Evolutionary conservation across 106 monocot species (phyloP), one percentile per base, ranked within the genome.

Genomic region (Dendrobium catenatum): DNA sequence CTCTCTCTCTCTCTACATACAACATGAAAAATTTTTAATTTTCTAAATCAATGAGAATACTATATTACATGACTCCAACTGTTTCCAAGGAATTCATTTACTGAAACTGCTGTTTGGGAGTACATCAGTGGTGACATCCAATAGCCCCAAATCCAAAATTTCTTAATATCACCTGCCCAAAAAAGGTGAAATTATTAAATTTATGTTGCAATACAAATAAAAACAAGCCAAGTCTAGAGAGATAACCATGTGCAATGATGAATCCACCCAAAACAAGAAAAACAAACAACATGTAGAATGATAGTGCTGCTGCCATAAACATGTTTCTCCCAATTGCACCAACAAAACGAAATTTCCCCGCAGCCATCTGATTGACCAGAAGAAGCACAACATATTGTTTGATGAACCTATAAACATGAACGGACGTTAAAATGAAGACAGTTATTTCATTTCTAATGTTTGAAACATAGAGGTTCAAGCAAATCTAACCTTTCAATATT

Each of bases 71-170:
- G 61, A 41, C 67, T 73, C 91, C 91, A 91, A 46, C 81, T 91
- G 5, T 85, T 68, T 2, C 91, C 87, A 41, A 91, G 74, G 76
- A 89, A 87, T 75, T 91, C 91, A 78, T 91, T 91, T 17, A 82
- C 82, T 79, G 87, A 43, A 16, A 91, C 44, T 0, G 78, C 91
- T 59, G 83, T 87, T 79, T 89, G 87, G 20, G 86, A 48, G 76
- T 89, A 91, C 91, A 89, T 89, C 41, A 91, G 6, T 11, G 91
- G 91, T 29, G 91, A 91, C 29, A 83, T 61, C 91, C 91, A 91
- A 55, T 89, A 89, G 1, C 88, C 91, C 91, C 91, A 91, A 44
- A 81, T 91, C 91, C 91, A 91, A 83, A 86, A 91, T 75, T 85
- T 83, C 77, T 89, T 91, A 15, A 91, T 77, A 27, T 91, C 58